phyloP scores from a whole-genome alignment of 305 asterid genomes.

The Solanum hybrid region DNA sequence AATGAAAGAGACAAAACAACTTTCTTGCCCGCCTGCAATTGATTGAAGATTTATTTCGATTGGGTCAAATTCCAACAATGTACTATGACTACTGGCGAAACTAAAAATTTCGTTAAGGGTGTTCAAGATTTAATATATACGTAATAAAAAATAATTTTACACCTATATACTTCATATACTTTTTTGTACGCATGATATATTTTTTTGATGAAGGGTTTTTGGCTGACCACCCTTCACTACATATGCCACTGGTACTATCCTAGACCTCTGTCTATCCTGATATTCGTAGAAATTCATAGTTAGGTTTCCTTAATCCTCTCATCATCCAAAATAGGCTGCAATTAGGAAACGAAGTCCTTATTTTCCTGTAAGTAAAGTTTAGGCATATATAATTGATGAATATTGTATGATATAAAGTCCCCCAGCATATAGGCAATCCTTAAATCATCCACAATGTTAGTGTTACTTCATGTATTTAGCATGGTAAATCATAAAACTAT shows the following conservation, averaged over 20 bases:
- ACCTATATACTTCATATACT: not conserved
- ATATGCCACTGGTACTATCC: too few species aligned
- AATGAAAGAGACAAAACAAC: not conserved
- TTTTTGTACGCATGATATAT: too few species aligned
- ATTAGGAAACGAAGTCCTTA: not conserved
- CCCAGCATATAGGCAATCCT: not conserved
- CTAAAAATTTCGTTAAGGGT: not conserved
- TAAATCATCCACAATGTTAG: not conserved
- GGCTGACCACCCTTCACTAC: too few species aligned
- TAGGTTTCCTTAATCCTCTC: not conserved
- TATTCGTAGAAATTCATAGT: not conserved
- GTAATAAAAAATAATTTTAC: too few species aligned
- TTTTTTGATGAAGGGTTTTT: not conserved
- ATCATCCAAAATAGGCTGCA: not conserved
- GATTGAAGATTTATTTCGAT: not conserved
- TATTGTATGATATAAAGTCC: not conserved
- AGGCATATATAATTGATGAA: not conserved
- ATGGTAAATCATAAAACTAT: not conserved
- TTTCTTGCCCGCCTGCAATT: not conserved
- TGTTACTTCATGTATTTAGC: not conserved
- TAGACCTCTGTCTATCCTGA: not conserved
- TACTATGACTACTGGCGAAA: not conserved
- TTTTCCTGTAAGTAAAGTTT: not conserved
- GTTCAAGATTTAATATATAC: not conserved
- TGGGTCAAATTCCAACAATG: not conserved